A percentile compares a stretch with the other conserved stretches of the same genome.
Evolutionary conservation across 441 rosid species (phyloP).

Genomic region (Rhodomyrtus psidioides): DNA sequence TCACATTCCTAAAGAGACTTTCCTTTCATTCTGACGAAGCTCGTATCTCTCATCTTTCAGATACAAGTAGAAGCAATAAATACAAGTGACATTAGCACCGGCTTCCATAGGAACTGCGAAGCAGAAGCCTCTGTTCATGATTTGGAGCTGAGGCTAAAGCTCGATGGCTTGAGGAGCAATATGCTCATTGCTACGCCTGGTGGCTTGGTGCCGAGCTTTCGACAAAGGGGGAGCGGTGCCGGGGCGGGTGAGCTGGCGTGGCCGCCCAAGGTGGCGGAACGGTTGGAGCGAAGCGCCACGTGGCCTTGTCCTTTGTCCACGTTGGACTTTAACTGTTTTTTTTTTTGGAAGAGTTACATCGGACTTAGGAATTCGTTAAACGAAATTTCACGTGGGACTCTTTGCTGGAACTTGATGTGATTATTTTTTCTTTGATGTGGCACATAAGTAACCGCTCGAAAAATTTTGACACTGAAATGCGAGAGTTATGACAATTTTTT

Average conservation of each 20-base stretch:
- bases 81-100: background rate
- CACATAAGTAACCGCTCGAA: accelerated
- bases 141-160: background rate
- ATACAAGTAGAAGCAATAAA: background rate
- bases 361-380: background rate
- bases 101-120: background rate
- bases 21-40: background rate
- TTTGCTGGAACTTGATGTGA: background rate
- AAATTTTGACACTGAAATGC: background rate
- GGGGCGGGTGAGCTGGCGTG: background rate
- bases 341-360: too few relatives aligned
- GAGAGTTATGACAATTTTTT: background rate
- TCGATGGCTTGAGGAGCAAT: background rate
- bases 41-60: background rate
- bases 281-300: background rate
- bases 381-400: background rate
- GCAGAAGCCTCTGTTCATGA: background rate
- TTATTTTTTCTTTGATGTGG: background rate
- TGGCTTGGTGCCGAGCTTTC: background rate
- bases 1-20: background rate
- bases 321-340: background rate
- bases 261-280: background rate
- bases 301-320: background rate
- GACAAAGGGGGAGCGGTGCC: background rate
- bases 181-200: background rate